Evolutionary conservation across 2,329 filamentous ascomycete species (phyloP).

Genomic region (Clarireedia monteithiana): DNA sequence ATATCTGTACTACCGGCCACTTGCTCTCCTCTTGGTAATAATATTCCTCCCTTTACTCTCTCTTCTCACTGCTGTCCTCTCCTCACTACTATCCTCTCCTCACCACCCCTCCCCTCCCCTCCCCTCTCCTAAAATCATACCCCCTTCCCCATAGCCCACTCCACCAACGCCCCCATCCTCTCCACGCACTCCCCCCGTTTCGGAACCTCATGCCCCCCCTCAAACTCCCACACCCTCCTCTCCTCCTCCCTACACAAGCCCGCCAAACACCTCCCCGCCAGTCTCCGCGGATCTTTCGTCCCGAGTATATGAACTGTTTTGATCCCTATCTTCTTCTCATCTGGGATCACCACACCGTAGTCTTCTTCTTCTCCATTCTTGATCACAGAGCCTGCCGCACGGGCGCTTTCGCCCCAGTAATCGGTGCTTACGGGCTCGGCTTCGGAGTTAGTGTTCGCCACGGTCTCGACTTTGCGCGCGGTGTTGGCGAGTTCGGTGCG

Average conservation of each 20-base stretch:
- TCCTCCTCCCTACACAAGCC: slow-evolving; percentile 27
- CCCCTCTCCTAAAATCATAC: too few species aligned
- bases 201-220: slow-evolving; percentile 37
- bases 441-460: not conserved
- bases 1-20: too few species aligned
- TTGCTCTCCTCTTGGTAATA: too few species aligned
- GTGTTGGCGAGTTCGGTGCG: not conserved
- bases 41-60: too few species aligned
- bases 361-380: not conserved
- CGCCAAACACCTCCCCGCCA: slow-evolving; percentile 32
- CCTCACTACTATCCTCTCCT: too few species aligned
- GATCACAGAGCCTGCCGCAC: too few species aligned
- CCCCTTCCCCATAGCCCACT: slow-evolving; percentile 4
- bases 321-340: slow-evolving; percentile 27
- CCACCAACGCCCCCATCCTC: slow-evolving; percentile 13
- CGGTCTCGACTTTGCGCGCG: slow-evolving; percentile 27
- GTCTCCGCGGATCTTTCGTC: slow-evolving; percentile 33
- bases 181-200: slow-evolving; percentile 15
- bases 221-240: slow-evolving; percentile 32
- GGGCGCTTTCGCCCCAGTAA: slow-evolving; percentile 1
- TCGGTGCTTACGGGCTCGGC: not conserved
- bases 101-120: too few species aligned
- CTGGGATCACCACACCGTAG: slow-evolving; percentile 2
- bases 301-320: slow-evolving; percentile 38
- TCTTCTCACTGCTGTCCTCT: too few species aligned